These are phyloP conservation scores for Aspergillus sp. DNA, from an alignment of 2,329 filamentous ascomycete species.

Conservation along the genomic window DNA sequence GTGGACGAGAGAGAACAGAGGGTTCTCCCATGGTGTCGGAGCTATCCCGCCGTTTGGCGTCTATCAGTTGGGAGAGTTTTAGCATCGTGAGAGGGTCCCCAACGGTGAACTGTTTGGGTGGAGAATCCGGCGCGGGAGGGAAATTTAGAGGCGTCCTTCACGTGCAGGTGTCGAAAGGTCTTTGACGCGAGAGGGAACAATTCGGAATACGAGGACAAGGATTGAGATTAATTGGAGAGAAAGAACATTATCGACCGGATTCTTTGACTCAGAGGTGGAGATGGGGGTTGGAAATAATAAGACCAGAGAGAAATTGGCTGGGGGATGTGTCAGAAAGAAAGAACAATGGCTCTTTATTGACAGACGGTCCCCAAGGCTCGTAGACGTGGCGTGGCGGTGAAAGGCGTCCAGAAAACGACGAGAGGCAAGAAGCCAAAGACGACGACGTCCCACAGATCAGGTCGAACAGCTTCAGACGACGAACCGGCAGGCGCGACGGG, in stretches of 20 bases:
- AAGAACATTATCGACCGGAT: constrained; percentile 10
- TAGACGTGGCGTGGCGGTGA: constrained; percentile 19
- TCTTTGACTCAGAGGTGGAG: not conserved
- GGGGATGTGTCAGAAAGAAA: not conserved
- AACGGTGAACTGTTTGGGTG: not conserved
- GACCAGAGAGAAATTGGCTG: not conserved
- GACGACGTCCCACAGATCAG: not conserved
- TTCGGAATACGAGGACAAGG: constrained; percentile 10
- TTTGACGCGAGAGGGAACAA: constrained; percentile 11
- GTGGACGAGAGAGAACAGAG: constrained; percentile 16
- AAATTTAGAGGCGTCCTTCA: constrained; percentile 18
- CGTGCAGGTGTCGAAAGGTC: constrained; percentile 8
- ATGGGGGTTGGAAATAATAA: not conserved
- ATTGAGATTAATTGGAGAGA: constrained; percentile 5
- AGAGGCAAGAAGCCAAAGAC: not conserved
- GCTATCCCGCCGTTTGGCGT: constrained; percentile 30
- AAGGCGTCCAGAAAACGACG: constrained; percentile 5
- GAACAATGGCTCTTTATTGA: constrained; percentile 9
- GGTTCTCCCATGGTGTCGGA: constrained; percentile 23
- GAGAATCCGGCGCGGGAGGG: constrained; percentile 4
- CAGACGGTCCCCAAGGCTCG: not conserved
- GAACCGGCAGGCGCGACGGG: constrained; percentile 11
- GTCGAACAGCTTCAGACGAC: constrained; percentile 4
- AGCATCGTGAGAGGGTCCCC: constrained; percentile 25
- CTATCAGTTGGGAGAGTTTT: constrained; percentile 34